Evolutionary conservation across 345 rosid species (phyloP).

Genomic region (Limnanthes douglasii): DNA sequence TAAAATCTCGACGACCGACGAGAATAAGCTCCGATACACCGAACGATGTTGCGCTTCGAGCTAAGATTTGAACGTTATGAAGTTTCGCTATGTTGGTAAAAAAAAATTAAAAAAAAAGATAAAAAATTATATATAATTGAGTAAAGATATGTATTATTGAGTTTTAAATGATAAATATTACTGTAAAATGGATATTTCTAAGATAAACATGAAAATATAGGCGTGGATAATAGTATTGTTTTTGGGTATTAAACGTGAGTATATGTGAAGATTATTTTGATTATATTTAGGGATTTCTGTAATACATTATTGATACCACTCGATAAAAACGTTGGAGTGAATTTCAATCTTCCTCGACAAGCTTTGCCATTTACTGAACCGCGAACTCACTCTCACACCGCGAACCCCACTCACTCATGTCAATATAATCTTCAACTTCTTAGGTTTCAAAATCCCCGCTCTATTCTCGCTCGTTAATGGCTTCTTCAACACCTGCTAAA

Average conservation of each 20-base stretch:
- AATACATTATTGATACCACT: too few species aligned
- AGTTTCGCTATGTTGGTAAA: slow-evolving; percentile 94
- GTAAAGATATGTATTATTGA: too few species aligned
- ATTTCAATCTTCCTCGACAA: slow-evolving; percentile 12
- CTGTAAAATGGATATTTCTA: too few species aligned
- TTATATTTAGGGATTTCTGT: too few species aligned
- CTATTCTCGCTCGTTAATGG: slow-evolving; percentile 3
- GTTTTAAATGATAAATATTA: too few species aligned
- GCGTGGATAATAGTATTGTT: too few species aligned
- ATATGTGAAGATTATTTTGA: too few species aligned
- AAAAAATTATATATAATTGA: too few species aligned
- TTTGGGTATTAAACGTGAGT: too few species aligned
- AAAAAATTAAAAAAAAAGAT: too few species aligned
- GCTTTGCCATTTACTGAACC: slow-evolving; percentile 6
- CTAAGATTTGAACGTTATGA: slow-evolving; percentile 88
- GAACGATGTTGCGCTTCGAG: slow-evolving; percentile 88
- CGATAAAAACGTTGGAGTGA: too few species aligned
- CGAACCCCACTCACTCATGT: slow-evolving; percentile 4
- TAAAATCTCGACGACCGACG: slow-evolving; percentile 90
- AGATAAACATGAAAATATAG: too few species aligned
- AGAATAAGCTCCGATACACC: slow-evolving; percentile 83
- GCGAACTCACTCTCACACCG: not conserved
- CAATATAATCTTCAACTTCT: not conserved
- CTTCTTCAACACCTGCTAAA: slow-evolving; percentile 20
- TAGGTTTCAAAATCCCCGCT: slow-evolving; percentile 49